Evolutionary conservation across 805 yeast species (phyloP).

Genomic region (Sungouiozyma intestinalis): DNA sequence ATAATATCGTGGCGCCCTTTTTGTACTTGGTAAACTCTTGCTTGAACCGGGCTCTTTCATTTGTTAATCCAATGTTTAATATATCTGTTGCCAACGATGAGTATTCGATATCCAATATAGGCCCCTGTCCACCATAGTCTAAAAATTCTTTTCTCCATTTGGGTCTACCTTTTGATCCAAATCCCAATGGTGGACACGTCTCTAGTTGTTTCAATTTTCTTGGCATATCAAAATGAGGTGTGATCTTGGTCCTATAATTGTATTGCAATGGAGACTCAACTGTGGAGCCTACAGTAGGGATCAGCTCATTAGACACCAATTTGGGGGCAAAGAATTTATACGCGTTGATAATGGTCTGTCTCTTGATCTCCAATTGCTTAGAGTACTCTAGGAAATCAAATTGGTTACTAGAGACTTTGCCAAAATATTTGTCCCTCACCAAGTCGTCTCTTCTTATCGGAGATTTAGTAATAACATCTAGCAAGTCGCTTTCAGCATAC

Average conservation of each 20-base stretch:
- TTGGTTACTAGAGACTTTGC: conserved; percentile 91
- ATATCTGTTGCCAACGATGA: conserved; percentile 81
- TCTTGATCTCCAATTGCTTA: conserved; percentile 63
- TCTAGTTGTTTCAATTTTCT: conserved; percentile 36
- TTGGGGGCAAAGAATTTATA: conserved; percentile 64
- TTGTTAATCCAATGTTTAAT: conserved; percentile 60
- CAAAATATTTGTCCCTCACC: conserved; percentile 67
- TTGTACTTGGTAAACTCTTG: conserved; percentile 39
- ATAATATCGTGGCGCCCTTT: conserved; percentile 76
- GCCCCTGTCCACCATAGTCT: conserved; percentile 45
- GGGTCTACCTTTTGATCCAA: conserved; percentile 78
- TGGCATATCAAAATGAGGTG: conserved; percentile 90
- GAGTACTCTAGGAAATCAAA: conserved; percentile 70
- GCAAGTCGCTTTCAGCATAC: conserved; percentile 65
- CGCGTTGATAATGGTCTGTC: conserved; percentile 69
- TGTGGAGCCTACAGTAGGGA: conserved; percentile 58
- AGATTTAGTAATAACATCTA: conserved; percentile 39
- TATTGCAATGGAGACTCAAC: conserved; percentile 68
- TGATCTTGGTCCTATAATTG: conserved; percentile 80
- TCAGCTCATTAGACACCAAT: conserved; percentile 30
- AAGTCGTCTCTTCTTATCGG: conserved; percentile 44
- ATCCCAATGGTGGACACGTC: conserved; percentile 68
- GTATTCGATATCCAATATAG: conserved; percentile 84
- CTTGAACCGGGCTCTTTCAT: conserved; percentile 52
- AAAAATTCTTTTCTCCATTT: conserved; percentile 42